Base-by-base conservation (phyloP, 208 protist genomes). In the Porcisia hertigi region DNA sequence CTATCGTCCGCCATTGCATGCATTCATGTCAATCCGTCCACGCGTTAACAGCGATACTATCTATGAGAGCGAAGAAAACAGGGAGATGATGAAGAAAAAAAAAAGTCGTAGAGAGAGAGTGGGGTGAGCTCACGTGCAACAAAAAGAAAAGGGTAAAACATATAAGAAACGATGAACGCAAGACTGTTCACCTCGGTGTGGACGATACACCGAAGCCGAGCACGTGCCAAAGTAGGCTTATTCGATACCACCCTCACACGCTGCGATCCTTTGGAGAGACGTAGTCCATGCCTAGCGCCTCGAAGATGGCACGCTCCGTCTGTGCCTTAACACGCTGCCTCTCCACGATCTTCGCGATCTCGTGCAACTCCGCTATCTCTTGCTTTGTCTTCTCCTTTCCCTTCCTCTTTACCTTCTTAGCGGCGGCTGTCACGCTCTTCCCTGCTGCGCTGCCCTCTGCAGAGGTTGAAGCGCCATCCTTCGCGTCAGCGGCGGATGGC, bases 251-350 rank as follows among this genome's bases (percentile, higher is more conserved):
- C 43, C 25, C 14, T 66, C 76, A 93, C 8, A 93, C 49, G 43
- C 88, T 86, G 11, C 92, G 92, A 41, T 96, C 84, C 72, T 88
- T 79, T 4, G 92, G 92, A 7, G 79, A 53, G 30, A 96, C 88
- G 75, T 96, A 97, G 36, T 82, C 69, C 87, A 96, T 96, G 11
- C 85, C 88, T 2, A 97, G 64, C 1, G 88, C 88, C 47, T 86
- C 85, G 76, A 97, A 97, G 1, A 97, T 84, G 36, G 94, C 93
- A 55, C 86, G 81, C 71, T 97, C 93, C 0, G 82, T 80, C 20
- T 60, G 71, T 53, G 90, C 90, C 82, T 87, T 86, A 76, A 96
- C 88, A 2, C 92, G 89, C 39, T 89, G 85, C 18, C 72, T 25
- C 72, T 94, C 88, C 43, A 96, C 88, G 11, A 91, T 66, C 62